phyloP scores from a whole-genome alignment of 768 basidiomycete species.

The Chlorophyllum brunneum region DNA sequence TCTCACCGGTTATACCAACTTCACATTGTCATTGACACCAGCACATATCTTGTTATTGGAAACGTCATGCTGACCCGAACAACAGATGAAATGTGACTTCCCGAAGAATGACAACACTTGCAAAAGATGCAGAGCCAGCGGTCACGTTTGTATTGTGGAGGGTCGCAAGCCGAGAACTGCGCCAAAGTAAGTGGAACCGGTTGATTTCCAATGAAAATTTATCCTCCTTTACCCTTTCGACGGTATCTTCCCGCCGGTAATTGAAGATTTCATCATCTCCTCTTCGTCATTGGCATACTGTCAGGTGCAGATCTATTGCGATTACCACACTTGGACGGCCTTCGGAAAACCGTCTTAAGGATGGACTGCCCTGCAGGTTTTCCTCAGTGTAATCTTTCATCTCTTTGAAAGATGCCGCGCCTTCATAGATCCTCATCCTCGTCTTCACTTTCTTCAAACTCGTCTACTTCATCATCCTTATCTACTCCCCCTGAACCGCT shows the following conservation, averaged over 20 bases:
- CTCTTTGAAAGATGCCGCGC: constrained; percentile 10
- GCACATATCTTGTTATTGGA: not conserved
- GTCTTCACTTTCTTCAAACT: constrained; percentile 10
- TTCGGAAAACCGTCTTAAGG: not conserved
- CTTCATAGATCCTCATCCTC: constrained; percentile 4
- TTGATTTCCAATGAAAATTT: constrained; percentile 10
- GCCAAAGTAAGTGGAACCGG: constrained; percentile 65
- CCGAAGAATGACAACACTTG: constrained; percentile 71
- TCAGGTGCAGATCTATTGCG: not conserved
- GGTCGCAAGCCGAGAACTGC: constrained; percentile 74
- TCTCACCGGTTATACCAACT: not conserved
- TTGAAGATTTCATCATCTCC: constrained; percentile 5
- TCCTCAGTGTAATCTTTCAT: constrained; percentile 3
- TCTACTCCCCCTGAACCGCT: constrained; percentile 20
- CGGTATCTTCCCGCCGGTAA: constrained; percentile 8
- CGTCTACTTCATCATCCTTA: not conserved
- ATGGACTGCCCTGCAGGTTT: not conserved
- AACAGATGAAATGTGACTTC: constrained; percentile 87
- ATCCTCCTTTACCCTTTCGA: constrained; percentile 5
- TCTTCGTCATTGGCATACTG: constrained; percentile 7
- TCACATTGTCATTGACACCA: not conserved
- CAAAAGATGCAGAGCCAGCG: constrained; percentile 67
- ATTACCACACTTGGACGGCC: not conserved
- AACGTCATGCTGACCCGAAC: constrained; percentile 11
- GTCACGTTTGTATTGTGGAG: constrained; percentile 80